Evolutionary conservation across 495 filamentous ascomycete genomes (phyloP).

Genomic region (Jackrogersella minutella): DNA sequence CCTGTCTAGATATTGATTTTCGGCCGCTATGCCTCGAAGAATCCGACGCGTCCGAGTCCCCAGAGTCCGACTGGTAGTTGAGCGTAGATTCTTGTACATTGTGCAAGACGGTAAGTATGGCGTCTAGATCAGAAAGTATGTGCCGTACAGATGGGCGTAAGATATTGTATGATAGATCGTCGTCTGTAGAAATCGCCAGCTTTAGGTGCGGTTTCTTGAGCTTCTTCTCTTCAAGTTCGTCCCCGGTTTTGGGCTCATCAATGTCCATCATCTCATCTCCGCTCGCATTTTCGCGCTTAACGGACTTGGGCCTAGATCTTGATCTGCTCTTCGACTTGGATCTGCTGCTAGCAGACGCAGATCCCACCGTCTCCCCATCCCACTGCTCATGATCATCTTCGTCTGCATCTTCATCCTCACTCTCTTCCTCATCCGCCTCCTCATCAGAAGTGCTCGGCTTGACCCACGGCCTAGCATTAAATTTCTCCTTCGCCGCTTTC

Average conservation of each 20-base stretch:
- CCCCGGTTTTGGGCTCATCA: slow-evolving; percentile 14
- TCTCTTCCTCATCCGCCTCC: slow-evolving; percentile 5
- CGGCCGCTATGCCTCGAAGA: slow-evolving; percentile 17
- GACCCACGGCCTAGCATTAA: slow-evolving; percentile 45
- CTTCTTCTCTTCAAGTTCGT: slow-evolving; percentile 11
- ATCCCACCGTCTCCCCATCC: slow-evolving; percentile 16
- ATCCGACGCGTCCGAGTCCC: slow-evolving; percentile 42
- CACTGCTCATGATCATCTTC: slow-evolving; percentile 14
- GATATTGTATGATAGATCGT: slow-evolving; percentile 66
- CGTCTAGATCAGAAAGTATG: slow-evolving; percentile 71
- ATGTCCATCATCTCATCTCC: slow-evolving; percentile 36
- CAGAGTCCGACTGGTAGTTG: slow-evolving; percentile 45
- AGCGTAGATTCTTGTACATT: slow-evolving; percentile 61
- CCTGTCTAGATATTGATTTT: slow-evolving; percentile 6
- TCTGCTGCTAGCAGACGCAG: slow-evolving; percentile 2
- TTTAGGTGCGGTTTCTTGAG: slow-evolving; percentile 18
- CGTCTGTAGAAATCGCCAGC: slow-evolving; percentile 52
- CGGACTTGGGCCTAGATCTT: slow-evolving; percentile 21
- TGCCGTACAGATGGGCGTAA: slow-evolving; percentile 70
- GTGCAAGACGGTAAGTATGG: slow-evolving; percentile 71
- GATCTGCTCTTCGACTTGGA: slow-evolving; percentile 12
- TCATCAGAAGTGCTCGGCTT: slow-evolving; percentile 18
- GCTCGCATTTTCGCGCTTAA: slow-evolving; percentile 25
- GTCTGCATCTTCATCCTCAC: slow-evolving; percentile 10
- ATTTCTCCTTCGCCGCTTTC: slow-evolving; percentile 70